phyloP scores from a whole-genome alignment of 345 rosid species.

The Lepidium africanum region DNA sequence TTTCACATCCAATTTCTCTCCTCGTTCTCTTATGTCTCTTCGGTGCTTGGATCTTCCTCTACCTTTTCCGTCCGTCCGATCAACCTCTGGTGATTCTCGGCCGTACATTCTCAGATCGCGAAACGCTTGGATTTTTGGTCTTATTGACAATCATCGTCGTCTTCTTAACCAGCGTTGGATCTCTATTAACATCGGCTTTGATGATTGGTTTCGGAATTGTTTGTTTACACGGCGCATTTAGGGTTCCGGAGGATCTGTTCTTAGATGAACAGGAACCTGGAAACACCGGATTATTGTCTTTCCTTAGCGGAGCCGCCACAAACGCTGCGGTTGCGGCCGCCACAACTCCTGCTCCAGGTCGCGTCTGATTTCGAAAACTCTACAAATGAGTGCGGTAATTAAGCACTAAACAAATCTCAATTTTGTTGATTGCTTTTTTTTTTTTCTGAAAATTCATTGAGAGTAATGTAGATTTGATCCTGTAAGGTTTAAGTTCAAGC shows the following conservation, averaged over 20 bases:
- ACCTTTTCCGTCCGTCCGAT: no score
- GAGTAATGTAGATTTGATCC: slow-evolving; percentile 1
- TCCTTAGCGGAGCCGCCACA: slow-evolving; percentile 56
- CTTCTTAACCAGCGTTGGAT: no score
- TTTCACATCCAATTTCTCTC: no score
- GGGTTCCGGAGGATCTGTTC: slow-evolving; percentile 78
- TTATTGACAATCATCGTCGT: no score
- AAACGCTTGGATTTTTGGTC: no score
- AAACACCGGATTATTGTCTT: slow-evolving; percentile 50
- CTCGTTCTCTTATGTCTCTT: no score
- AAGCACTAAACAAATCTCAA: not conserved
- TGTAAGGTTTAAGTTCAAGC: not conserved
- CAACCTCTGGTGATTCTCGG: no score
- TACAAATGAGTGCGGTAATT: not conserved
- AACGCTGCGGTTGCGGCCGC: not conserved
- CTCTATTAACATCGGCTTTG: slow-evolving; percentile 41
- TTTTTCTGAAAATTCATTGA: not conserved
- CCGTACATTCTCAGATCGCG: no score
- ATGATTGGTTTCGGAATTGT: slow-evolving; percentile 61
- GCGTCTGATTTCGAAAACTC: slow-evolving; percentile 10
- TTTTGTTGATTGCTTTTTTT: not conserved
- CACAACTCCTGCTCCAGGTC: slow-evolving; percentile 37
- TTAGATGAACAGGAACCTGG: slow-evolving; percentile 68
- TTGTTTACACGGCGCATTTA: slow-evolving; percentile 70
- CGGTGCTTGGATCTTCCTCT: no score